Evolutionary conservation across 169 alveolate species (phyloP), one percentile per base, ranked within the genome.

Genomic region (Plasmodium cynomolgi): DNA sequence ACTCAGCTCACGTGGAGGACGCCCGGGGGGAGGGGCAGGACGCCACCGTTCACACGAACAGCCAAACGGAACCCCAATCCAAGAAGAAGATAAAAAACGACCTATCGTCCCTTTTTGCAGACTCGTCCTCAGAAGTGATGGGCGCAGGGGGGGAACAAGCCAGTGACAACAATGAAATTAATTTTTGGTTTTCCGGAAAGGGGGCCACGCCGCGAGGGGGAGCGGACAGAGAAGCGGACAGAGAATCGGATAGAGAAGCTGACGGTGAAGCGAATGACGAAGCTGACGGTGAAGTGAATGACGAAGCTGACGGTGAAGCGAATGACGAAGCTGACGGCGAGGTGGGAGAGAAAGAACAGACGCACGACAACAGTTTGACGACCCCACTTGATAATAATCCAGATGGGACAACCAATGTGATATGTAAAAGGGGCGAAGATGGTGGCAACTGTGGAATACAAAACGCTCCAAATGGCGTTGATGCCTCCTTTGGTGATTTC

Each of bases 71-170:
- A 68, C 5, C 47, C 26, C 26, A 41, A 1, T 7, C 34, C 31
- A 68, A 84, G 47, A 34, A 68, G 11, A 84, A 68, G 41, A 84
- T 41, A 68, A 84, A 84, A 71, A 84, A 84, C 29, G 92, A 84
- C 34, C 3, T 84, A 68, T 84, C 92, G 5, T 71, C 83, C 54
- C 92, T 84, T 71, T 84, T 84, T 71, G 47, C 68, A n/a, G 91
- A 83, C 34, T 56, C 47, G 68, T 33, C 81, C 29, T 26, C 26
- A n/a, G 58, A 80, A 56, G 34, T n/a, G 23, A 15, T n/a, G 74
- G 74, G 74, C 13, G 9, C 29, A 5, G 15, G 0, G 33, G 26
- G 33, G 47, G 74, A 41, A 41, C 26, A n/a, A 17, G 20, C 34
- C 58, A 37, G 44, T 0, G 68, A 17, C 26, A 71, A 62, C 20